Percentiles rank a stretch among this genome's conserved stretches.
Evolutionary conservation across 371 early-diverging fungal genomes (phyloP).

Genomic region (Mortierella sp.): DNA sequence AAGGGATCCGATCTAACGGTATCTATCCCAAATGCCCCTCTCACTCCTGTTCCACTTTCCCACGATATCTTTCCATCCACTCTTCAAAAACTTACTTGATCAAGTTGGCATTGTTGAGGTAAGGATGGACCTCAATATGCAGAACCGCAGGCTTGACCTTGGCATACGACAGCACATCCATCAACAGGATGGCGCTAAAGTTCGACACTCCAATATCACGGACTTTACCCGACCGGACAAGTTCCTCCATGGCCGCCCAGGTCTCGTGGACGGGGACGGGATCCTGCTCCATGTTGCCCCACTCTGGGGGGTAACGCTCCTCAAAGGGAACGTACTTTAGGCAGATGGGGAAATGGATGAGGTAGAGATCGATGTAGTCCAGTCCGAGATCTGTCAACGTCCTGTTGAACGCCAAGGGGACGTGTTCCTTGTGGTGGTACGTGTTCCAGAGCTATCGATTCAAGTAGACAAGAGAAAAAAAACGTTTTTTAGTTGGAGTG

Average conservation of each 20-base stretch:
- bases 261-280: slow-evolving; percentile 56
- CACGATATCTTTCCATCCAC: not conserved
- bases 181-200: slow-evolving; percentile 63
- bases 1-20: not conserved
- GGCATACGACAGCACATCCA: slow-evolving; percentile 65
- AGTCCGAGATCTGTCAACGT: slow-evolving; percentile 61
- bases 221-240: slow-evolving; percentile 61
- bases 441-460: slow-evolving; percentile 62
- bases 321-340: slow-evolving; percentile 57
- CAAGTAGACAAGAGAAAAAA: not conserved
- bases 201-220: slow-evolving; percentile 75
- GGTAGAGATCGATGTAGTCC: slow-evolving; percentile 81
- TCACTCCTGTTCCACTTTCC: not conserved
- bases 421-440: slow-evolving; percentile 55
- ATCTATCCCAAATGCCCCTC: not conserved
- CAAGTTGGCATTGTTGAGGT: slow-evolving; percentile 69
- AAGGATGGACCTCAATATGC: slow-evolving; percentile 81
- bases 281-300: slow-evolving; percentile 55
- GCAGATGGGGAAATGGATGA: slow-evolving; percentile 80
- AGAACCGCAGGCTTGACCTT: slow-evolving; percentile 63
- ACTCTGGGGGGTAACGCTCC: slow-evolving; percentile 50
- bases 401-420: slow-evolving; percentile 56
- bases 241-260: slow-evolving; percentile 62
- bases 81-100: slow-evolving; percentile 56
- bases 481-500: not conserved